Base-by-base conservation (phyloP, 2,329 filamentous ascomycete species). In the Botrytis tulipae region DNA sequence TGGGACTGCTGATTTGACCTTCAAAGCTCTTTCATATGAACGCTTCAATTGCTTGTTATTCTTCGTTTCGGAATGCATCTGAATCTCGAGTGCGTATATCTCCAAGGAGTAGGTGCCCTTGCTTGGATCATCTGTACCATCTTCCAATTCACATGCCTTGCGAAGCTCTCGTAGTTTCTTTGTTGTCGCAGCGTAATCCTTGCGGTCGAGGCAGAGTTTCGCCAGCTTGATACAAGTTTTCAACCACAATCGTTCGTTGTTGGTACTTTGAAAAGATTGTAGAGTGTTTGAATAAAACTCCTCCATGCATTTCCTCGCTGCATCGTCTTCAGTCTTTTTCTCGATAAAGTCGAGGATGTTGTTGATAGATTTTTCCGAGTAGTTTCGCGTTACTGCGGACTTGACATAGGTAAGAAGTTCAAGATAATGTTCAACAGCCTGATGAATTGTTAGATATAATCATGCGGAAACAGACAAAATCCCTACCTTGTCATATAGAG, bases 341-440 rank as follows among this genome's bases (percentile, higher is more conserved):
- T 98, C 95, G 77, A 99, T 96, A 82, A 92, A 97, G 84, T 98
- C 96, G 65, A 99, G 90, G 91, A 99, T 97, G 82, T 98, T 98
- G 84, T 98, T 98, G 85, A 99, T 97, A 20, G 95, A 98, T 83
- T 98, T 98, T 83, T 99, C 96, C 1, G 96, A 98, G 84, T 98
- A 98, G 84, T 98, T 99, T 76, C 96, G 91, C 59, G 96, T 98
- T 65, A 99, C 95, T 12, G 95, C 95, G 4, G 93, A 97, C 83
- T 96, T 97, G 84, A 98, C 95, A 80, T 98, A 99, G 65, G 95
- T 98, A 77, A 99, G 90, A 44, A 99, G 93, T 84, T 98, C 94
- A 77, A 90, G 91, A 84, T 97, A 99, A 83, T 99, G 95, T 81
- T 95, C 90, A 66, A 95, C 90, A 12, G 95, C 95, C 93, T 97